A percentile compares a stretch with the other conserved stretches of the same genome.
Evolutionary conservation across 139 green algal genomes (phyloP).

Genomic region (Chlamydomonas urium): DNA sequence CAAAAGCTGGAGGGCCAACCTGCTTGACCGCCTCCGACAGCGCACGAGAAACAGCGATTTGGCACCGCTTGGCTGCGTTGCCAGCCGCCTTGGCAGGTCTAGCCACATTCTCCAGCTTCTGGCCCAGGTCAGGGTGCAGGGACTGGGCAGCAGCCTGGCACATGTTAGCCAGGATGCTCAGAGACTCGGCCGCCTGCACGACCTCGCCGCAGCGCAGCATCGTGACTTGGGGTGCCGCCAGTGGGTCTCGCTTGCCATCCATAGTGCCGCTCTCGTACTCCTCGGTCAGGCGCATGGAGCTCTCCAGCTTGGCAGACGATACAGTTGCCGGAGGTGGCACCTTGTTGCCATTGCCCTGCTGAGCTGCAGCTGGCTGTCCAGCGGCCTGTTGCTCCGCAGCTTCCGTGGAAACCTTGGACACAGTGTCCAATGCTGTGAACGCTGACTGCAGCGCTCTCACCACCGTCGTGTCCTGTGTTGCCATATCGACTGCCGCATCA

Average conservation of each 20-base stretch:
- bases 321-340: too few relatives aligned
- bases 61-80: background rate
- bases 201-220: too few relatives aligned
- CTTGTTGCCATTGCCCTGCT: too few relatives aligned
- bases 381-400: background rate
- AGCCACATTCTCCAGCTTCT: constrained; percentile 1
- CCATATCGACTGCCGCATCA: background rate
- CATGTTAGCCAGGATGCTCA: background rate
- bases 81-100: background rate
- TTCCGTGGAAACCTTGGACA: background rate
- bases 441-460: background rate
- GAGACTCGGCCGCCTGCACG: background rate
- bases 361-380: too few relatives aligned
- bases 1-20: background rate
- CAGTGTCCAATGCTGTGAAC: background rate
- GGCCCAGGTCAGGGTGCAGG: background rate
- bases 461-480: background rate
- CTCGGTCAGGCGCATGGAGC: too few relatives aligned
- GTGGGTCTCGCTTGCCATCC: too few relatives aligned
- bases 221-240: too few relatives aligned
- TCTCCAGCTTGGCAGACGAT: too few relatives aligned
- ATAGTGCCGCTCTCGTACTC: too few relatives aligned
- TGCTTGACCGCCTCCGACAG: background rate
- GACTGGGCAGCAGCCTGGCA: background rate
- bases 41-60: background rate